phyloP scores from a whole-genome alignment of 768 basidiomycete species.

The Lepiota brunneoincarnata region DNA sequence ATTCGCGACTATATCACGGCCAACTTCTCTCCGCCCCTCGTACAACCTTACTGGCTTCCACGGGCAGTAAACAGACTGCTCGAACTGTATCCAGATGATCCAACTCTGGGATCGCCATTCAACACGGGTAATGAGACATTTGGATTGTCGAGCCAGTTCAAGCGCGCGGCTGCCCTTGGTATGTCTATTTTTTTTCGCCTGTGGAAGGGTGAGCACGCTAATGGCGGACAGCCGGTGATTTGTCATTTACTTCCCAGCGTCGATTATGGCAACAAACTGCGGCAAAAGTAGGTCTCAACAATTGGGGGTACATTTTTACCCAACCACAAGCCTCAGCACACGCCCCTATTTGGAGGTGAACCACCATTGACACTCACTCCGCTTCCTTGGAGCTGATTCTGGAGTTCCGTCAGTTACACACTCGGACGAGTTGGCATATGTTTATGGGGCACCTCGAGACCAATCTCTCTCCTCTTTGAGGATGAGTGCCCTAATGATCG shows the following conservation, averaged over 20 bases:
- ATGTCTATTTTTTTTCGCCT: neutral
- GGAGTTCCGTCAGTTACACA: slow-evolving; percentile 27
- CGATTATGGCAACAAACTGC: slow-evolving; percentile 39
- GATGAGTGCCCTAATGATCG: slow-evolving; percentile 32
- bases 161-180: slow-evolving; percentile 30
- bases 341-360: slow-evolving; percentile 29
- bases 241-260: slow-evolving; percentile 36
- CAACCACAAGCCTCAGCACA: slow-evolving; percentile 28
- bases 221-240: slow-evolving; percentile 29
- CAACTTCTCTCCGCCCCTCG: slow-evolving; percentile 26
- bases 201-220: neutral
- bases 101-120: slow-evolving; percentile 43
- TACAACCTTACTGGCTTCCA: slow-evolving; percentile 17
- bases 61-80: slow-evolving; percentile 25
- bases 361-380: neutral
- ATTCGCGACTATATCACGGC: slow-evolving; percentile 25
- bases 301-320: slow-evolving; percentile 42
- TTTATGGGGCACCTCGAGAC: slow-evolving; percentile 29
- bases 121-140: slow-evolving; percentile 44
- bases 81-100: slow-evolving; percentile 38
- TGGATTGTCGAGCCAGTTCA: slow-evolving; percentile 31
- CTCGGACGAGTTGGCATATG: slow-evolving; percentile 30
- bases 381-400: neutral
- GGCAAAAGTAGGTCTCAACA: slow-evolving; percentile 30
- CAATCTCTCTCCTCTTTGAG: slow-evolving; percentile 18